Evolutionary conservation across 345 rosid genomes (phyloP), one percentile per base, ranked within the genome.

Genomic region (Boechera stricta): DNA sequence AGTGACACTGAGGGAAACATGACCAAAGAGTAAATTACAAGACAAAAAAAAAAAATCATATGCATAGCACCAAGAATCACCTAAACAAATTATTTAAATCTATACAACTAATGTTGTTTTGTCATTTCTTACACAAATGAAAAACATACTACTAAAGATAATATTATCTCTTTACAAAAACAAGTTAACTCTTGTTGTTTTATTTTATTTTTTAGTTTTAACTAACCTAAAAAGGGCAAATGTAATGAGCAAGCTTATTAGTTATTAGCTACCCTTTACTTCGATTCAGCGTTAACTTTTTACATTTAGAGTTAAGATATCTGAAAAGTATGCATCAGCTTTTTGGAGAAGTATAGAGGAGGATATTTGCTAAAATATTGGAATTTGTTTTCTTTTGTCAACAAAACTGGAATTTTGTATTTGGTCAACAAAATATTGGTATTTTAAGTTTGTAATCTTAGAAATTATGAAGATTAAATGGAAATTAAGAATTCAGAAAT

Each of bases 1-100:
- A 53, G 26, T 67, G 61, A 12, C 15, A 36, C 8, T 26, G 26
- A 9, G 51, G 49, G 2, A 26, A 68, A 66, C 24, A 53, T 68
- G 72, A 53, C 15, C 28, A 21, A 13, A 36, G 59, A 49, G 33
- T 35, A 67, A 3, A 11, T 67, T 67, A 44, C 24, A 51, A 51
- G 47, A 16, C 26, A 18, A 16, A 49, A 48, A 49, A 16, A 3
- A 2, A 39, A 39, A 7, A 4, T 18, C 52, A 18, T 49, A 18
- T 49, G 11, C 28, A 15, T 47, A 47, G 52, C 21, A 47, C 52
- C 52, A 47, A 15, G 52, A 47, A 47, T 47, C 52, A 47, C 21
- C 52, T 47, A 47, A 15, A n/a, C 21, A 12, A 33, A 33, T 7
- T 6, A 33, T 35, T 35, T 45, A 1, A 48, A 48, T 48, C 1